Base-by-base conservation (phyloP, 2,329 filamentous ascomycete species). In the Penicillium digitatum region DNA sequence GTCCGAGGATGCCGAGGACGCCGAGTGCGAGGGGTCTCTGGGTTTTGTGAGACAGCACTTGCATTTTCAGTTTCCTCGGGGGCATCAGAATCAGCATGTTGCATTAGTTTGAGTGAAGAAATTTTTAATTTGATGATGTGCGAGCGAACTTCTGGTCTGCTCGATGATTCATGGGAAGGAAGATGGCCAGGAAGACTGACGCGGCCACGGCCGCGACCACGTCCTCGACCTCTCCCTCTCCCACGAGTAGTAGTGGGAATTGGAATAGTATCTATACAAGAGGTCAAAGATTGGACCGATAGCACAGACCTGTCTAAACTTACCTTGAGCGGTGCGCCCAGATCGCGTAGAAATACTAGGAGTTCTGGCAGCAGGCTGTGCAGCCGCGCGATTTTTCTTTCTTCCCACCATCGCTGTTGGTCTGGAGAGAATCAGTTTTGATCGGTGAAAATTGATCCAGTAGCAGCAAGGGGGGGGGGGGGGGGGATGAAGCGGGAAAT, bases 351-450 rank as follows among this genome's bases (percentile, higher is more conserved):
- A 52, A 22, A 61, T 54, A 47, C 56, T 62, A 44, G 62, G 60
- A 44, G 59, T 54, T 38, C 62, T 50, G 29, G 61, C 38, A 40
- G 61, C 52, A 42, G 63, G 56, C 40, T 61, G 64, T 44, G 65
- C 50, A 40, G 67, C 63, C 47, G 66, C 66, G 48, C 65, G 58
- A 53, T 67, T 72, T 57, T 70, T 70, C 61, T 69, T 72, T 58
- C 66, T 65, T 57, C 71, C 72, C 59, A 69, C 70, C 72, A 74
- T 74, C 54, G 60, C 62, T 64, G 59, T 61, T 58, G 63, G 64
- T 60, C 51, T 44, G 47, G 35, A 32, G 31, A 20, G 49, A 48
- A 35, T 34, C 10, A 48, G 51, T 27, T 47, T 56, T 56, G 44
- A 46, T 43, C 27, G 52, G 52, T 22, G 39, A 27, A 42, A 40